These are phyloP conservation scores for Candida khao-thaluensis DNA, from an alignment of 805 yeast genomes.

Conservation along the genomic window DNA sequence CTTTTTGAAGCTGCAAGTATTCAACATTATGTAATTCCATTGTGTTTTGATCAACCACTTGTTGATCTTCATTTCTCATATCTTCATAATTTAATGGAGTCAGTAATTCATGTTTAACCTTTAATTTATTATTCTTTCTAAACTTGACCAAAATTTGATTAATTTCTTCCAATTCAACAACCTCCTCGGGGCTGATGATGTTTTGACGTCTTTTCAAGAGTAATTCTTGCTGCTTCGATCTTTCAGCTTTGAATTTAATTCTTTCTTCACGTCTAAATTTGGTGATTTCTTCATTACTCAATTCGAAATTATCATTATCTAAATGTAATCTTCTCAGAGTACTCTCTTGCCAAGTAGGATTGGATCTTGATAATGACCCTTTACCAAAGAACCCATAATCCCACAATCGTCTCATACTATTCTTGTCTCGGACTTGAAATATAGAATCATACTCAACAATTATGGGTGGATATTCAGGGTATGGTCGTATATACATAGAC, in stretches of 20 bases:
- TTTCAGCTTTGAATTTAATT: conserved; percentile 63
- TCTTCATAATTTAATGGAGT: conserved; percentile 14
- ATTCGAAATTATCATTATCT: conserved; percentile 7
- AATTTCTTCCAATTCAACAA: conserved; percentile 18
- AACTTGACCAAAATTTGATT: conserved; percentile 19
- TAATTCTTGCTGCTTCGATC: conserved; percentile 50
- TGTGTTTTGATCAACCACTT: conserved; percentile 7
- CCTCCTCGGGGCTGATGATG: conserved; percentile 23
- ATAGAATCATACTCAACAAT: conserved; percentile 26
- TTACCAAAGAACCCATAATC: conserved; percentile 89
- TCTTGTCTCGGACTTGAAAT: conserved; percentile 42
- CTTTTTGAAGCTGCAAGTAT: conserved; percentile 67
- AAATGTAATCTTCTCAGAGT: conserved; percentile 54
- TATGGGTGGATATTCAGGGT: conserved; percentile 26
- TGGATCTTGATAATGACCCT: conserved; percentile 84
- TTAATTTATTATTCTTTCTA: conserved; percentile 15
- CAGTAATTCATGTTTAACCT: conserved; percentile 12
- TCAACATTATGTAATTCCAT: conserved; percentile 31
- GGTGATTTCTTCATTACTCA: conserved; percentile 67
- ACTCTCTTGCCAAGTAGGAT: conserved; percentile 85
- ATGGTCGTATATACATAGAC: conserved; percentile 18
- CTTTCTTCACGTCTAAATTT: conserved; percentile 69
- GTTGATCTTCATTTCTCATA: conserved; percentile 16
- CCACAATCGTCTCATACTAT: conserved; percentile 67
- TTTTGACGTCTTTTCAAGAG: conserved; percentile 48